Evolutionary conservation across 257 asterid genomes (phyloP).

Genomic region (Anisodus acutangulus): DNA sequence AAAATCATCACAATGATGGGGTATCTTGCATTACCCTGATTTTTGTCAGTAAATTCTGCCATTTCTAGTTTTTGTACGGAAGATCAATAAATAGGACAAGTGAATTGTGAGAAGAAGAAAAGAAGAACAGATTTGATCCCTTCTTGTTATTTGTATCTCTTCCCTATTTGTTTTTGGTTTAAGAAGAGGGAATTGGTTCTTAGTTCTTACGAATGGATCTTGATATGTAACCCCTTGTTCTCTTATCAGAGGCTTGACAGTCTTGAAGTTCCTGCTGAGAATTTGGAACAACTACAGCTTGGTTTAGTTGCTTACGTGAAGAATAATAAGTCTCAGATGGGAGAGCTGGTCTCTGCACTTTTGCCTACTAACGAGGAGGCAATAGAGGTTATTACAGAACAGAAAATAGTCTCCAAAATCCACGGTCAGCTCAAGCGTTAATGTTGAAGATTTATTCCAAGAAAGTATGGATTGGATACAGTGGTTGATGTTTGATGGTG

Average conservation of each 20-base stretch:
- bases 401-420: conserved; percentile 35
- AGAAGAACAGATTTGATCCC: neutral
- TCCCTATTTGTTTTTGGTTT: neutral
- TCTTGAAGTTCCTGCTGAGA: conserved; percentile 64
- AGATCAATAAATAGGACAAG: neutral
- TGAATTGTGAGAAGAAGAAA: neutral
- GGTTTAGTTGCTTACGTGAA: conserved; percentile 70
- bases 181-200: neutral
- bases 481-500: conserved; percentile 93
- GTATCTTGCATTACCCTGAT: neutral
- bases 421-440: conserved; percentile 35
- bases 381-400: conserved; percentile 39
- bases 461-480: conserved; percentile 82
- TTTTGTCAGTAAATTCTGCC: neutral
- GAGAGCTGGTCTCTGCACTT: conserved; percentile 63
- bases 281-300: conserved; percentile 51
- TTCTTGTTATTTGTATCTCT: neutral
- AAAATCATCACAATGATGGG: conserved; percentile 8
- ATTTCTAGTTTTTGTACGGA: conserved; percentile 7
- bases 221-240: conserved; percentile 19
- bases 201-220: neutral
- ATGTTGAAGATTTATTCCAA: conserved; percentile 43
- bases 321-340: conserved; percentile 49
- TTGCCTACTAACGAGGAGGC: conserved; percentile 71
- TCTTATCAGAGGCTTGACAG: conserved; percentile 73